Evolutionary conservation across 352 stramenopile species (phyloP), one percentile per base, ranked within the genome.

Genomic region (Globisporangium paroecandrum): DNA sequence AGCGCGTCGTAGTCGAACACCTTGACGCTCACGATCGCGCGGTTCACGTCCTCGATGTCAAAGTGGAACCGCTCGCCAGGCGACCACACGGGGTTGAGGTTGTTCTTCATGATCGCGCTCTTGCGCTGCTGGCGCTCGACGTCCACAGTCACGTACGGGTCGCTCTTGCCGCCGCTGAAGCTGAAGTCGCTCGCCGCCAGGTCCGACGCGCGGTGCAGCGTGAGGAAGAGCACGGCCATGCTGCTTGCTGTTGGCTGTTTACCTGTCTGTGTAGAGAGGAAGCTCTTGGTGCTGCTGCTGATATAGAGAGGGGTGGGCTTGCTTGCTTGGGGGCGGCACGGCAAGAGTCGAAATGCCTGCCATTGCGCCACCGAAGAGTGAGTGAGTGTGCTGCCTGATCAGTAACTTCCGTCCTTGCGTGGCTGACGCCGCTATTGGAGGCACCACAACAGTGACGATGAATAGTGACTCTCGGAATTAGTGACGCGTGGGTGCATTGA

Each of bases 1-100:
- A 89, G 70, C 2, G 76, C 76, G 59, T 93, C 85, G 73, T 89
- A 77, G 71, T 91, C 85, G 57, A 81, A 90, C 0, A 93, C 79
- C 20, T 83, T 68, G 54, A 89, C 69, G 43, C 73, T 69, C 12
- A 93, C 73, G 41, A 90, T 73, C 29, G 78, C 75, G 25, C 69
- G 80, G 32, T 72, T 62, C 15, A 68, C 41, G 55, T 91, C 77
- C 2, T 75, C 51, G 1, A 91, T 66, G 3, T 77, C 72, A 66
- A 93, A 91, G 20, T 84, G 71, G 66, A 84, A 93, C 15, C 66
- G 66, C 75, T 93, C 85, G 13, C 75, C 70, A 25, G 83, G 83
- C 1, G 66, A 59, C 85, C 85, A 93, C 43, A 80, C 76, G 0
- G 85, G 85, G 59, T 93, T 83, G n/a, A 93, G 75, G 20, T 75